A percentile compares a stretch with the other conserved stretches of the same genome.
Conservation (phyloP, 768 basidiomycete species). For the Russula sp. region DNA sequence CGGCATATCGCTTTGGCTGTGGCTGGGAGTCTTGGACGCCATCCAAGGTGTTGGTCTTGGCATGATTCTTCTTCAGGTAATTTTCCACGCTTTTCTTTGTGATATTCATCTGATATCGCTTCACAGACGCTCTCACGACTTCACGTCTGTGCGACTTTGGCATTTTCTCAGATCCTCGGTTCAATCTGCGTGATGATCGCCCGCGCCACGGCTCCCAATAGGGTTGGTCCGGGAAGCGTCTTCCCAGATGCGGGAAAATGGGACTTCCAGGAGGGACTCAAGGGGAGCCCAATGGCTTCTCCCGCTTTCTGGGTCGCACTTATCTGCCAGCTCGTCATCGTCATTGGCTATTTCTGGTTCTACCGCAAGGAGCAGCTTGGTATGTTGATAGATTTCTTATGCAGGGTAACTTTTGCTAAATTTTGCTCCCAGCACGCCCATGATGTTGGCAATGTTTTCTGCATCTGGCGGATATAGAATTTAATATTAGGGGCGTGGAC, state of each 20-base stretch:
- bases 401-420: neutral
- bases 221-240: constrained; percentile 82
- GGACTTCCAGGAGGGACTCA: constrained; percentile 71
- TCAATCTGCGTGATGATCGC: constrained; percentile 90
- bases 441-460: constrained; percentile 22
- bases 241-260: constrained; percentile 91
- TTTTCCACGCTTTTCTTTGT: constrained; percentile 2
- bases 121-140: constrained; percentile 78
- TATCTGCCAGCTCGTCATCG: constrained; percentile 74
- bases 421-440: constrained; percentile 26
- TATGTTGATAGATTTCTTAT: constrained; percentile 33
- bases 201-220: constrained; percentile 82
- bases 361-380: constrained; percentile 92
- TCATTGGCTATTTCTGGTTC: constrained; percentile 94
- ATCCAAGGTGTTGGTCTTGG: constrained; percentile 92
- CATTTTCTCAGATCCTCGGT: constrained; percentile 86
- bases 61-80: constrained; percentile 74
- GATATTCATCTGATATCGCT: neutral
- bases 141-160: constrained; percentile 90
- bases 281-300: constrained; percentile 75
- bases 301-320: constrained; percentile 88
- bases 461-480: constrained; percentile 22
- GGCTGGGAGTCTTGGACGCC: constrained; percentile 92
- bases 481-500: constrained; percentile 12
- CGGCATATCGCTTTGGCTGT: constrained; percentile 86